phyloP scores from a whole-genome alignment of 768 basidiomycete genomes.

The Gyrodon lividus region DNA sequence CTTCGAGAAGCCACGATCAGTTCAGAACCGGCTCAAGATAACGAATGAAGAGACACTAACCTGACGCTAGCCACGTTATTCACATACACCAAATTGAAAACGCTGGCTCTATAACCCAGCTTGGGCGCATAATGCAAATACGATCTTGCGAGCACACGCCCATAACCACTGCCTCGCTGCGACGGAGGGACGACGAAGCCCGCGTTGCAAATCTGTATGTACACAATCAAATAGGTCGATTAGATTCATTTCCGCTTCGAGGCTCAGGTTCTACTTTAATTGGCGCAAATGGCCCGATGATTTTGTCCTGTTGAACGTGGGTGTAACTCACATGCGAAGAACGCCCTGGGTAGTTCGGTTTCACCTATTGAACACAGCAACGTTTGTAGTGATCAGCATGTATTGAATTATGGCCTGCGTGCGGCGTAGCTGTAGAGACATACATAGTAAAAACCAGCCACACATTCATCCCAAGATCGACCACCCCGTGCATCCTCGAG shows the following conservation, averaged over 20 bases:
- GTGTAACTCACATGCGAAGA: slow-evolving; percentile 75
- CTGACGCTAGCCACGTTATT: slow-evolving; percentile 76
- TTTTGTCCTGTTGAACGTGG: background rate
- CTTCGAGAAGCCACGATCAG: slow-evolving; percentile 31
- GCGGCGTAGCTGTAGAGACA: slow-evolving; percentile 22
- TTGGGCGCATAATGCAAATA: slow-evolving; percentile 80
- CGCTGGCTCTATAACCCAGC: slow-evolving; percentile 73
- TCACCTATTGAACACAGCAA: slow-evolving; percentile 44
- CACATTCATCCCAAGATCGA: slow-evolving; percentile 62
- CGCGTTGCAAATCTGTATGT: slow-evolving; percentile 74
- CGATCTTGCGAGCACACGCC: slow-evolving; percentile 68
- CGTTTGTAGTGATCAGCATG: background rate
- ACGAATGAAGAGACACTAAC: slow-evolving; percentile 35
- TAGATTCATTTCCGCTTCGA: slow-evolving; percentile 8
- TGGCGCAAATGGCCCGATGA: background rate
- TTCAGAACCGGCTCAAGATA: background rate
- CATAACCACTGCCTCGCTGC: slow-evolving; percentile 66
- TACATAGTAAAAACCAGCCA: slow-evolving; percentile 82
- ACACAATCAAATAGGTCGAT: background rate
- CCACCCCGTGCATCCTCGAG: slow-evolving; percentile 47
- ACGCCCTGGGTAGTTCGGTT: slow-evolving; percentile 88
- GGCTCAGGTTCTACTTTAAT: background rate
- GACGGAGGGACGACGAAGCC: slow-evolving; percentile 77
- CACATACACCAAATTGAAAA: slow-evolving; percentile 91
- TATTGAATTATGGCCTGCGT: slow-evolving; percentile 1